Base-by-base conservation (phyloP, 371 early-diverging fungal genomes). In the Mucor piriformis region DNA sequence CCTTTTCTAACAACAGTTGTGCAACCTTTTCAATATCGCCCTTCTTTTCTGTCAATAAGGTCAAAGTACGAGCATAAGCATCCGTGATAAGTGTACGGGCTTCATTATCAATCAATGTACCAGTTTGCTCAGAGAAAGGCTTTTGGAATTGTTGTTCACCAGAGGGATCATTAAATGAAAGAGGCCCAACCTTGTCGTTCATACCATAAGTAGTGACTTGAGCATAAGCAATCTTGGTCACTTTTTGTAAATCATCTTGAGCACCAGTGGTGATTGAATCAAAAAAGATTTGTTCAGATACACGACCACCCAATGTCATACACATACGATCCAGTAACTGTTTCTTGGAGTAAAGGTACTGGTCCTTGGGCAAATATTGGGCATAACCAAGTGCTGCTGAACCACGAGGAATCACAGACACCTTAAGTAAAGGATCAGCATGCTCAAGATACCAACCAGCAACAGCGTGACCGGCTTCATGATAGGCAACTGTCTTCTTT, bases 401-500 rank as follows among this genome's bases (percentile, higher is more conserved):
- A 33, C 96, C 97, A 51, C 99, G 91, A 33, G 99, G 98, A 60
- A 98, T 98, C 61, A 98, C 96, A 40, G 96, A 95, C 6, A 96
- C 96, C 80, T 98, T 97, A 49, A 98, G 85, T 27, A 98, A 79
- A 15, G 97, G 97, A 74, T 96, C 93, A 6, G 97, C 95, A 55
- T 97, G 88, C 59, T 92, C 83, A 61, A 98, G 72, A 76, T 87
- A 96, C 99, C 99, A 98, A 24, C 97, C 99, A 13, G 92, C 95
- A 33, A 98, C 94, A 34, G 99, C 99, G 66, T 98, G 98, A 6
- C 99, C 99, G 16, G 98, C 98, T 79, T 98, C 99, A 76, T 98
- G 99, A 73, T 98, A 95, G 20, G 99, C 98, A 35, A 98, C 97
- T 16, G 93, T 96, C 79, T 91, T 95, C 87, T 97, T 98, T 73